These are phyloP conservation scores for Chalaropsis ovoidea DNA, from an alignment of 2,329 filamentous ascomycete genomes.

Conservation along the genomic window DNA sequence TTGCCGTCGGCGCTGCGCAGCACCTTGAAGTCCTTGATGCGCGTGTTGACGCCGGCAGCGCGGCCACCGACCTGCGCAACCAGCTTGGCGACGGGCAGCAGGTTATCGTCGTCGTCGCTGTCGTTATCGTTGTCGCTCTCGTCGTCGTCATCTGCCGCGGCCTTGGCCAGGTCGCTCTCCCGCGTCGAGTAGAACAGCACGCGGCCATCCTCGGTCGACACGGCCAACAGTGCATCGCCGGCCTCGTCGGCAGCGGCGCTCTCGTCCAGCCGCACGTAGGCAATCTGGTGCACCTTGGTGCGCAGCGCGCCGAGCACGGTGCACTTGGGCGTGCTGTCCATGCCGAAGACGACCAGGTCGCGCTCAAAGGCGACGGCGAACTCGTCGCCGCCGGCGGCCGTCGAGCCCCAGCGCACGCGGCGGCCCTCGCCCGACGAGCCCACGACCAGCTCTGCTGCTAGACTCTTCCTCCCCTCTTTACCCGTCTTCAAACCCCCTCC, in stretches of 20 bases:
- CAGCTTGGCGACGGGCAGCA: conserved; percentile 51
- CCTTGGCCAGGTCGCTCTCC: conserved; percentile 37
- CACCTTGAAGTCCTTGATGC: conserved; percentile 83
- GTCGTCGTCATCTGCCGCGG: conserved; percentile 29
- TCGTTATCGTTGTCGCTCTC: conserved; percentile 36
- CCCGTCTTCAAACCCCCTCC: conserved; percentile 23
- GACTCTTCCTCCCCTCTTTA: conserved; percentile 22
- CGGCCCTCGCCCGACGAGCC: conserved; percentile 69
- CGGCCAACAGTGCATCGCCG: conserved; percentile 48
- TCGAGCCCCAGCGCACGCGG: conserved; percentile 66
- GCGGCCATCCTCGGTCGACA: conserved; percentile 84
- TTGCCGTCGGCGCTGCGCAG: conserved; percentile 38
- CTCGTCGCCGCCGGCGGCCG: conserved; percentile 61
- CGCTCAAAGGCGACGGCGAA: conserved; percentile 85
- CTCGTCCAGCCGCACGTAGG: conserved; percentile 52
- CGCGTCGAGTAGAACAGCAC: conserved; percentile 72
- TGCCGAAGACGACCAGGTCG: conserved; percentile 73
- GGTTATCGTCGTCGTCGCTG: conserved; percentile 28
- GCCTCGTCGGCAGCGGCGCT: conserved; percentile 36
- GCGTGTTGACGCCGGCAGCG: conserved; percentile 52
- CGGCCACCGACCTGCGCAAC: conserved; percentile 72
- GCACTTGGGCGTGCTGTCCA: conserved; percentile 74
- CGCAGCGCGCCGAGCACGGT: conserved; percentile 55
- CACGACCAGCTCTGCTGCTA: neutral
- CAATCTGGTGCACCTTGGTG: conserved; percentile 76